A percentile compares a stretch with the other conserved stretches of the same genome.
These are phyloP conservation scores for Bocquillonia castaneifolia DNA, from an alignment of 441 rosid species.

Conservation along the genomic window DNA sequence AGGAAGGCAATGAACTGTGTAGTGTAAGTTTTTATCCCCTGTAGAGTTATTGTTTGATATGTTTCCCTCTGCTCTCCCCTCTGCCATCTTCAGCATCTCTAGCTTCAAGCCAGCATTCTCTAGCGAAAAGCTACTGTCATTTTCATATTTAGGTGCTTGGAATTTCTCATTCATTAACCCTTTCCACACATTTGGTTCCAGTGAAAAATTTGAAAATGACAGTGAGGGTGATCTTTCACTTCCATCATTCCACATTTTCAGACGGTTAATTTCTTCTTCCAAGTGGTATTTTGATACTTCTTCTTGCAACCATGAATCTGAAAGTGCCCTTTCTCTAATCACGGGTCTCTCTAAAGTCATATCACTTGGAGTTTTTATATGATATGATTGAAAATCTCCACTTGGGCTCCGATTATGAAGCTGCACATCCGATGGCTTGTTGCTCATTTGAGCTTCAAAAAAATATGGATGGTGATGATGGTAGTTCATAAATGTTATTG, in stretches of 20 bases:
- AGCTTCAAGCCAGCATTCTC: slow-evolving; percentile 24
- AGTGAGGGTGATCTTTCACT: slow-evolving; percentile 37
- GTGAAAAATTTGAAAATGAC: slow-evolving; percentile 34
- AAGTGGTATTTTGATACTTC: slow-evolving; percentile 31
- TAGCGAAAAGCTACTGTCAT: slow-evolving; percentile 25
- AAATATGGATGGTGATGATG: slow-evolving; percentile 35
- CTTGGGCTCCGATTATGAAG: slow-evolving; percentile 41
- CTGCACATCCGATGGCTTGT: slow-evolving; percentile 31
- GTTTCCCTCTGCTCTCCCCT: slow-evolving; percentile 24
- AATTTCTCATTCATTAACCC: slow-evolving; percentile 28
- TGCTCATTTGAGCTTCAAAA: slow-evolving; percentile 33
- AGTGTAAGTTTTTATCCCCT: slow-evolving; percentile 22
- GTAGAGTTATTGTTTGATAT: slow-evolving; percentile 6
- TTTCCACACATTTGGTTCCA: slow-evolving; percentile 32
- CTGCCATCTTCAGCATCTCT: slow-evolving; percentile 27
- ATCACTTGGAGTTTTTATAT: slow-evolving; percentile 29
- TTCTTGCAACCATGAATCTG: slow-evolving; percentile 51
- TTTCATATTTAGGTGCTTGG: slow-evolving; percentile 21
- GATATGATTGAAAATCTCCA: slow-evolving; percentile 34
- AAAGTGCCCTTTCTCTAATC: slow-evolving; percentile 47
- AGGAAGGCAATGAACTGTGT: too few species aligned
- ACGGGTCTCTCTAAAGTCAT: slow-evolving; percentile 26
- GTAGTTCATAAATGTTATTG: slow-evolving; percentile 29
- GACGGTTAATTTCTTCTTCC: slow-evolving; percentile 36
- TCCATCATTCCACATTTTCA: slow-evolving; percentile 27